Evolutionary conservation across 2,329 filamentous ascomycete species (phyloP), one percentile per base, ranked within the genome.

Genomic region (Nakataea oryzae): DNA sequence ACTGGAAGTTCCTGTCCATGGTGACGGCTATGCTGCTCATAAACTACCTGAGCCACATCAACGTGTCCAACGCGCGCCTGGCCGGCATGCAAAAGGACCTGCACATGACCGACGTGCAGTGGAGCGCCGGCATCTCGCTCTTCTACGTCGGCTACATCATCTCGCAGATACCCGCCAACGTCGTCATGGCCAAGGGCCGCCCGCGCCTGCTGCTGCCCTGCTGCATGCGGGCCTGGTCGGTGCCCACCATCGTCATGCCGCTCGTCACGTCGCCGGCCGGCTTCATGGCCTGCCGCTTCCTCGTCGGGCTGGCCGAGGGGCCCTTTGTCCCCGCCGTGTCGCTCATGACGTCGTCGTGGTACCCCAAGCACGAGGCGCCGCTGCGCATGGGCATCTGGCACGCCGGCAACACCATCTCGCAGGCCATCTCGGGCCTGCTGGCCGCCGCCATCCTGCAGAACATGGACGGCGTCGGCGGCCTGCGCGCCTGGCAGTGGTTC

Each of bases 401-500:
- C 65, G 27, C 21, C 21, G 56, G 56, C 56, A 58, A 58, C 56
- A 29, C 29, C 56, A 58, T 58, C 56, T 58, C 56, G 26, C n/a
- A 58, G n/a, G 29, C 29, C 7, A n/a, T 58, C 28, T 29, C 27
- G 21, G 29, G 56, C 56, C 29, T 58, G n/a, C 27, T 32, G n/a
- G 56, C 56, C 28, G 56, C 56, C 29, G 56, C n/a, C 56, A 58
- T 58, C 56, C 56, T 58, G 56, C n/a, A 24, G 26, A 58, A 58
- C 56, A 58, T 58, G 56, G 29, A 58, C 7, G 56, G 56, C 28
- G 3, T 32, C n/a, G n/a, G 8, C n/a, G 3, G 17, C 11, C 54
- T 55, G 54, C 54, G 54, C 24, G n/a, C 54, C n/a, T 89, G 85
- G 85, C 75, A 81, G 17, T 86, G 83, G 85, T 75, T 88, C 0